phyloP scores from a whole-genome alignment of 192 early-diverging fungal species.

The Podila epicladia region DNA sequence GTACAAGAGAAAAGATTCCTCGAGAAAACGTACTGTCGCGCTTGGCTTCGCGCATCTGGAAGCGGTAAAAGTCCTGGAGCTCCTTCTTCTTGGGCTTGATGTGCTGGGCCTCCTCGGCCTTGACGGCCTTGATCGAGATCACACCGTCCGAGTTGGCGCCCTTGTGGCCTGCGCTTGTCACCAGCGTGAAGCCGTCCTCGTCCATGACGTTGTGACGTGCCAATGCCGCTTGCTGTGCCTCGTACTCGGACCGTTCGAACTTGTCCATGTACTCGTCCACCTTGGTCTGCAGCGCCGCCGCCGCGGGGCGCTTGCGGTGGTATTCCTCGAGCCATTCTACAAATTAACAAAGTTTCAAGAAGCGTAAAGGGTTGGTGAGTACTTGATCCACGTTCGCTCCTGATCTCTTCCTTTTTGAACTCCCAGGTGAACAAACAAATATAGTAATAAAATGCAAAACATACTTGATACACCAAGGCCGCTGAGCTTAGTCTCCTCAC shows the following conservation, averaged over 20 bases:
- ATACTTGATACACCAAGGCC: slow-evolving; percentile 62
- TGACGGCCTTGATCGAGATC: slow-evolving; percentile 68
- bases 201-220: slow-evolving; percentile 84
- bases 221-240: slow-evolving; percentile 70
- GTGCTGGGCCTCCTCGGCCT: slow-evolving; percentile 39
- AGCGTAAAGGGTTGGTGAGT: not conserved
- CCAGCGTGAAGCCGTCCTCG: slow-evolving; percentile 92
- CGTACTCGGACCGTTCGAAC: slow-evolving; percentile 81
- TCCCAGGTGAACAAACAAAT: not conserved
- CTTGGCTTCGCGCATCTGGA: slow-evolving; percentile 94
- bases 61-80: slow-evolving; percentile 88
- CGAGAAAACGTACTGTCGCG: slow-evolving; percentile 73
- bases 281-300: slow-evolving; percentile 60
- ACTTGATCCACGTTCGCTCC: not conserved
- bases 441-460: not conserved
- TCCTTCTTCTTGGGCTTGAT: slow-evolving; percentile 39
- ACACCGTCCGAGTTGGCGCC: slow-evolving; percentile 77
- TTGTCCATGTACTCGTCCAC: slow-evolving; percentile 81
- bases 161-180: slow-evolving; percentile 73
- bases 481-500: slow-evolving; percentile 56
- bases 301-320: slow-evolving; percentile 50
- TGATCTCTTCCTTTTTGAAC: not conserved
- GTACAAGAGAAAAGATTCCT: no score
- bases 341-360: not conserved
- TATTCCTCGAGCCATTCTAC: slow-evolving; percentile 57